Evolutionary conservation across 1,284 basidiomycete genomes (phyloP), one percentile per base, ranked within the genome.

Genomic region (Rhizoctonia solani): DNA sequence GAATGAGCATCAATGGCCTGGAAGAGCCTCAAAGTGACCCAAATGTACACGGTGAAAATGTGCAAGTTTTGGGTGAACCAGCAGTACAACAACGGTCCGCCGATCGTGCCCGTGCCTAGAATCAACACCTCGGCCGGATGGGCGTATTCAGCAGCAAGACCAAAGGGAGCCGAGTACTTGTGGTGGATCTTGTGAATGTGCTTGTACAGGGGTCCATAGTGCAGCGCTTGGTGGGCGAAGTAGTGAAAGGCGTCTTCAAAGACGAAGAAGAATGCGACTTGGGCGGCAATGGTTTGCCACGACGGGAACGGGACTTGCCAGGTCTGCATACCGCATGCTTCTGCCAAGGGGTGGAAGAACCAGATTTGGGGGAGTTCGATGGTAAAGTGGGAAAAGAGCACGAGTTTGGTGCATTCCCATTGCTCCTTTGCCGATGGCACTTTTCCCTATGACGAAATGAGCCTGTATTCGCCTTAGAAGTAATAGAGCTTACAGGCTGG

Each of bases 111-210:
- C 25, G 87, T 79, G 34, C 81, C 82, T 54, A 97, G 88, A 73
- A 97, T 95, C 77, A 95, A 85, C 66, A 95, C 92, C 78, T 98
- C 95, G 13, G 93, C 87, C 0, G 95, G 95, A 78, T 98, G 95
- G 0, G 95, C 94, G 76, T 98, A 99, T 79, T 99, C 97, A 13
- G 97, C 96, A 6, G 96, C 95, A 34, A 99, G 87, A 74, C 96
- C 96, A 76, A 98, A 98, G 0, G 96, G 96, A 21, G 96, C 95
- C 21, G 91, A 91, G 80, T 95, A 98, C 76, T 97, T 95, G 86
- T 98, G 96, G 79, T 98, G 93, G 52, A 94, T 83, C 82, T 98
- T 98, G 87, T 99, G 96, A 72, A 98, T 95, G 79, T 97, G 83
- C 81, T 95, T 97, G 87, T 99, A 99, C 67, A 99, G 83, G 3